phyloP scores from a whole-genome alignment of 106 monocot genomes.

The Iris macrosiphon region DNA sequence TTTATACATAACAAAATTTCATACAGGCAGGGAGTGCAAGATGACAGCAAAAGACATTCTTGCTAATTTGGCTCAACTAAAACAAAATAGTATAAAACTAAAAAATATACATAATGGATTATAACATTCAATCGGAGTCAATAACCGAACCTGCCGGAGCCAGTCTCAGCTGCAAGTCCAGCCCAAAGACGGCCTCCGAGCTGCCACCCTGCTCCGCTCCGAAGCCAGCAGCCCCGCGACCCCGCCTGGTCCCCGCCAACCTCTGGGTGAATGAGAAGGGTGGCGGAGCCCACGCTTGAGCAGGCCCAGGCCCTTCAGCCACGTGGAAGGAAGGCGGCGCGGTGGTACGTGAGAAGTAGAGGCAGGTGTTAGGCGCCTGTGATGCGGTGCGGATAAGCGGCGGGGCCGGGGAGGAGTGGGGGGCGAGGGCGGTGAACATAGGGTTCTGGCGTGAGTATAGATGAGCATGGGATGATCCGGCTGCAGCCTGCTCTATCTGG shows the following conservation, averaged over 20 bases:
- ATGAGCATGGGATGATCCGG: no score
- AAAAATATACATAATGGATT: no score
- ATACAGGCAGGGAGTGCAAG: no score
- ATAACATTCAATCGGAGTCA: no score
- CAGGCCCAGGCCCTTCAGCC: no score
- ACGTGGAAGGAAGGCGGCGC: constrained; percentile 2
- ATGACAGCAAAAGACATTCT: no score
- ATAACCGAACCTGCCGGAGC: constrained; percentile 66
- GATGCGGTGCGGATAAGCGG: not conserved
- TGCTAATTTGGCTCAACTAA: no score
- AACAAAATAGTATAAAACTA: no score
- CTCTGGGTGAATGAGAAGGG: not conserved
- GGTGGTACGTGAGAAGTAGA: not conserved
- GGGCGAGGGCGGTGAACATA: constrained; percentile 4
- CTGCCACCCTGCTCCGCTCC: constrained; percentile 17
- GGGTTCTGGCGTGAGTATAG: not conserved
- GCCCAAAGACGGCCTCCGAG: constrained; percentile 39
- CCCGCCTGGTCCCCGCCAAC: not conserved
- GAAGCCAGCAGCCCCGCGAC: not conserved
- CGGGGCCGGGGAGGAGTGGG: not conserved
- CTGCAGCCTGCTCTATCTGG: no score
- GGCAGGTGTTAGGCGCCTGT: not conserved
- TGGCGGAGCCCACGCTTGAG: not conserved
- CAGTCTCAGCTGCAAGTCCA: constrained; percentile 84
- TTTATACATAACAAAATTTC: no score